Conservation (phyloP, 176 grass and related monocot species). For the Otatea glauca region DNA sequence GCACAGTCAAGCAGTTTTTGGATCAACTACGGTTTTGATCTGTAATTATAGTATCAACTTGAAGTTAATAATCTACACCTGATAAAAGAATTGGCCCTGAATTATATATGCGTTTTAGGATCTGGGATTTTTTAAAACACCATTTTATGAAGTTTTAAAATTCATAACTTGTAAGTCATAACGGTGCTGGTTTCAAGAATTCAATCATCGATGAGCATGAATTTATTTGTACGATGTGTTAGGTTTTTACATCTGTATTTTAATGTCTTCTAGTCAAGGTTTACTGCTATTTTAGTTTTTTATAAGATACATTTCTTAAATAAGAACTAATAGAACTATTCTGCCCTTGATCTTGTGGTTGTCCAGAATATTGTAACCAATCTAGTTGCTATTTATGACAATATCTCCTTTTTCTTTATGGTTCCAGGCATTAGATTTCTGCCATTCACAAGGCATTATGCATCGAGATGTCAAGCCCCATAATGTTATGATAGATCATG, state of each 20-base stretch:
- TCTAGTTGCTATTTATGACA: constrained; percentile 30
- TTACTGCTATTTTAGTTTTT: background rate
- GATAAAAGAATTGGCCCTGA: constrained; percentile 1
- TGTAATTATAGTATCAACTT: constrained; percentile 3
- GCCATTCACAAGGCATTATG: constrained; percentile 96
- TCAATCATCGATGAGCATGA: background rate
- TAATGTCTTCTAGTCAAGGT: background rate
- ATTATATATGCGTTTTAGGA: constrained; percentile 5
- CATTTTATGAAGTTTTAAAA: constrained; percentile 14
- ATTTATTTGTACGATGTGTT: background rate
- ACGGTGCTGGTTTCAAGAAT: constrained; percentile 2
- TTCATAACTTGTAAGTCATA: background rate
- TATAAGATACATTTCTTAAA: background rate
- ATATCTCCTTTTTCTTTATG: constrained; percentile 34
- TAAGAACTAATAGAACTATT: background rate
- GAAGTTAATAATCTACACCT: constrained; percentile 12
- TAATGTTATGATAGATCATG: constrained; percentile 98
- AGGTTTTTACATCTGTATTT: constrained; percentile 18
- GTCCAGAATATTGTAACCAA: background rate
- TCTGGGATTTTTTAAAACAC: constrained; percentile 29
- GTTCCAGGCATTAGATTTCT: constrained; percentile 80
- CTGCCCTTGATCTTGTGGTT: background rate
- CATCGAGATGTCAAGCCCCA: constrained; percentile 98
- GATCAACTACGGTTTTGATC: background rate
- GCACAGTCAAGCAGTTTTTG: background rate